Conservation (phyloP, 768 basidiomycete species). For the Hemileccinum rubropunctum region DNA sequence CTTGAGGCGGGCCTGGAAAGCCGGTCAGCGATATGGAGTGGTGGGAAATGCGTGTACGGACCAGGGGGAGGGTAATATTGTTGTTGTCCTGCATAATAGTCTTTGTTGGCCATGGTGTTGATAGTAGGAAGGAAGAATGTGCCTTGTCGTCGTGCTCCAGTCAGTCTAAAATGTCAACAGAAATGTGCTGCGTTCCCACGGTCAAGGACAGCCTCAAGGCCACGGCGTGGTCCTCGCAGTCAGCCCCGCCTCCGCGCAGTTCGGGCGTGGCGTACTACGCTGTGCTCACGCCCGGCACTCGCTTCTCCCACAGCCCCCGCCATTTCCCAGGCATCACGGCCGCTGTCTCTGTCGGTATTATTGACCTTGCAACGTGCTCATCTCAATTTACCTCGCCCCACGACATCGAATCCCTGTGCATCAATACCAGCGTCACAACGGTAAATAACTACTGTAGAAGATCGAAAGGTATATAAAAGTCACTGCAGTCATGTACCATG, state of each 20-base stretch:
- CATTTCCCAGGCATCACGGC: constrained; percentile 22
- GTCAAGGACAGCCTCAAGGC: constrained; percentile 18
- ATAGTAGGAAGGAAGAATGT: constrained; percentile 14
- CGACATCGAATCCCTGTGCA: too few species aligned
- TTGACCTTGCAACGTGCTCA: too few species aligned
- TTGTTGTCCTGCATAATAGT: constrained; percentile 60
- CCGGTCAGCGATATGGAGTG: constrained; percentile 29
- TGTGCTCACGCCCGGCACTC: constrained; percentile 4
- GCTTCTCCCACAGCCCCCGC: not conserved
- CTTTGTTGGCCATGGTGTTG: constrained; percentile 64
- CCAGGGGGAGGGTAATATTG: constrained; percentile 60
- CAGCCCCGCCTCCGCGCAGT: not conserved
- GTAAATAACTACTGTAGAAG: constrained; percentile 28
- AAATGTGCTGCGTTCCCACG: constrained; percentile 20
- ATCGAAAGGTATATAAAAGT: constrained; percentile 25
- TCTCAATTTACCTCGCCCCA: not conserved
- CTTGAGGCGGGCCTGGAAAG: constrained; percentile 52
- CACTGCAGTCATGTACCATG: constrained; percentile 12
- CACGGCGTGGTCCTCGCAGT: constrained; percentile 10
- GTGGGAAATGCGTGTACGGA: constrained; percentile 19
- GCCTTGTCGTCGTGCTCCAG: not conserved
- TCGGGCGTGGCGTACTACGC: constrained; percentile 9
- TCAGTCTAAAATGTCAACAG: constrained; percentile 25
- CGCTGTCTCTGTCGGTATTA: too few species aligned
- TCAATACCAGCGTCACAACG: too few species aligned